Percentiles rank a stretch among this genome's conserved stretches.
phyloP scores from a whole-genome alignment of 1,139 yeast genomes.

The Yamadazyma atlantica region DNA sequence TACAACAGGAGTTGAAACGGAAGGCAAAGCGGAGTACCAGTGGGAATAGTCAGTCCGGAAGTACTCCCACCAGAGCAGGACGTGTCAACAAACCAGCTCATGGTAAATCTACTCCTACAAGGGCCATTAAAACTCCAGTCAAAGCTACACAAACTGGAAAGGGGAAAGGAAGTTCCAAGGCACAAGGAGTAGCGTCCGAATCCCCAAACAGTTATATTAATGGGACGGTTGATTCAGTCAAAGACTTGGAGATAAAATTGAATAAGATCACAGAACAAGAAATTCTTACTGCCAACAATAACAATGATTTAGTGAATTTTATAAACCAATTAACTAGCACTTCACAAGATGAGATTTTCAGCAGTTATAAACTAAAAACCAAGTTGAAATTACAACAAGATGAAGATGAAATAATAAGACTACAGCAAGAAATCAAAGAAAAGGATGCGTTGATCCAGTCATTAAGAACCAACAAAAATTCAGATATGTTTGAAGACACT shows the following conservation, averaged over 20 bases:
- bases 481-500: conserved; percentile 1
- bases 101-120: conserved; percentile 6
- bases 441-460: conserved; percentile 29
- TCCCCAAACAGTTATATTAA: conserved; percentile 2
- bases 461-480: conserved; percentile 9
- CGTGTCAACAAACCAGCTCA: conserved; percentile 3
- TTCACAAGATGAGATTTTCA: conserved; percentile 35
- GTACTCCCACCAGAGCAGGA: conserved; percentile 1
- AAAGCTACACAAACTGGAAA: neutral
- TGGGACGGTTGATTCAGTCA: conserved; percentile 3
- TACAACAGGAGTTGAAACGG: conserved; percentile 2
- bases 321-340: conserved; percentile 35
- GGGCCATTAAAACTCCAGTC: neutral
- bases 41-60: neutral
- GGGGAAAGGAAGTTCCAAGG: neutral
- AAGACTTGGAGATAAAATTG: conserved; percentile 6
- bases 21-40: neutral
- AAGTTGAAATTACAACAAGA: conserved; percentile 30
- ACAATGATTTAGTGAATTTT: conserved; percentile 29
- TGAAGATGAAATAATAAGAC: conserved; percentile 25
- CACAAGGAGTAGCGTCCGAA: neutral
- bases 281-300: conserved; percentile 26
- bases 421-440: conserved; percentile 25
- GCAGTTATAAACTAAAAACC: conserved; percentile 27
- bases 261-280: conserved; percentile 32